Percentiles rank a stretch among this genome's conserved stretches.
Evolutionary conservation across 495 filamentous ascomycete genomes (phyloP).

Genomic region (Cryomyces minteri): DNA sequence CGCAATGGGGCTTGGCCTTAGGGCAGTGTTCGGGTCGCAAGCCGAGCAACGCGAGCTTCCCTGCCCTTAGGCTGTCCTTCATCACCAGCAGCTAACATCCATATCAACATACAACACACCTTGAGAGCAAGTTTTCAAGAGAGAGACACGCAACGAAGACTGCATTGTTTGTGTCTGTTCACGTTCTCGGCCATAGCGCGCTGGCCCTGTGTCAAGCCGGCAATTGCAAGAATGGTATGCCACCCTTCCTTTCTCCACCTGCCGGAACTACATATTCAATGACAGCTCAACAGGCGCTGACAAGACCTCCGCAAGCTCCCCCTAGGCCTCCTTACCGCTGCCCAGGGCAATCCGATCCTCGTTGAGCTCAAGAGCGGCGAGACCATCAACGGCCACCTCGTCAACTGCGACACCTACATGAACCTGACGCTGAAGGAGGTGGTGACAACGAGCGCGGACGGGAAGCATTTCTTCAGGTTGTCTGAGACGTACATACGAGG

Average conservation of each 20-base stretch:
- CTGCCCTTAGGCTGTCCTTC: too few relatives aligned
- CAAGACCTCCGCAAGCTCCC: conserved; percentile 42
- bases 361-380: conserved; percentile 99
- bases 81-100: too few relatives aligned
- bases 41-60: too few relatives aligned
- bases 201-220: not conserved
- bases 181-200: not conserved
- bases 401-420: conserved; percentile 98
- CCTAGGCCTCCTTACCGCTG: conserved; percentile 80
- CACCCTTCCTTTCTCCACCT: not conserved
- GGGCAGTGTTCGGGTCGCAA: too few relatives aligned
- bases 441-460: conserved; percentile 90
- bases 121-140: too few relatives aligned
- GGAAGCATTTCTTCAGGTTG: conserved; percentile 78
- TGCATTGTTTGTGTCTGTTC: not conserved
- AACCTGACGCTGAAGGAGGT: conserved; percentile 94
- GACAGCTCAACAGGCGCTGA: conserved; percentile 1
- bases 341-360: conserved; percentile 96
- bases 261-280: not conserved
- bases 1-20: too few relatives aligned
- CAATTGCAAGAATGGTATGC: conserved; percentile 1
- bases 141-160: not conserved
- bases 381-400: conserved; percentile 86
- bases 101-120: too few relatives aligned
- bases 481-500: conserved; percentile 92